Evolutionary conservation across 2,329 filamentous ascomycete genomes (phyloP), one percentile per base, ranked within the genome.

Genomic region (Phialophora verrucosa): DNA sequence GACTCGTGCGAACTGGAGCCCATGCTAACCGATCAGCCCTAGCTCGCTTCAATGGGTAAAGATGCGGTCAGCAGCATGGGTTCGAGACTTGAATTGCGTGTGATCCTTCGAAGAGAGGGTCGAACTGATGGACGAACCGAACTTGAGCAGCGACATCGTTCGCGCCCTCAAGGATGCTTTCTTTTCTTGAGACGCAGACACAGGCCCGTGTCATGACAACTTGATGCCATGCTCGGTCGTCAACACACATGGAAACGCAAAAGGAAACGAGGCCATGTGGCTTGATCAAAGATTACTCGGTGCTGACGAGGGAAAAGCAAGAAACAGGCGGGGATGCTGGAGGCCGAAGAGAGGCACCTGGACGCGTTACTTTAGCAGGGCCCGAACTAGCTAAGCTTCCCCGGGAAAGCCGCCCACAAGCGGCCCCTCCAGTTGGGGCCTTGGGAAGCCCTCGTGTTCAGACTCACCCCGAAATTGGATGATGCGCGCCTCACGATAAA

Each of bases 381-480:
- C 49, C 11, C 49, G 6, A 12, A 51, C 10, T 3, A 8, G 49
- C 49, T 4, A 51, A 51, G 20, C 49, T 25, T 27, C 7, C 20
- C 47, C 20, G 47, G 14, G 23, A 25, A 25, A 2, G 23, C 38
- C 38, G 4, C n/a, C n/a, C n/a, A n/a, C n/a, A n/a, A n/a, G n/a
- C n/a, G n/a, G n/a, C n/a, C n/a, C n/a, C n/a, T 42, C 38, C 38
- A n/a, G 38, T 44, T n/a, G 38, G 38, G 38, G 38, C 38, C 14
- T 42, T 5, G 12, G 47, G 29, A 10, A 27, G 2, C 2, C n/a
- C 47, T 50, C 47, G 47, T 27, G 47, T 50, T n/a, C 12, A 47
- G 42, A 25, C 11, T 25, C 38, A 25, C 42, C 57, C 42, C 57
- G 57, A 59, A 59, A 59, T 59, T 59, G 57, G 25, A 32, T 35